Evolutionary conservation across 352 stramenopile species (phyloP), one percentile per base, ranked within the genome.

Genomic region (Phytophthora pistaciae): DNA sequence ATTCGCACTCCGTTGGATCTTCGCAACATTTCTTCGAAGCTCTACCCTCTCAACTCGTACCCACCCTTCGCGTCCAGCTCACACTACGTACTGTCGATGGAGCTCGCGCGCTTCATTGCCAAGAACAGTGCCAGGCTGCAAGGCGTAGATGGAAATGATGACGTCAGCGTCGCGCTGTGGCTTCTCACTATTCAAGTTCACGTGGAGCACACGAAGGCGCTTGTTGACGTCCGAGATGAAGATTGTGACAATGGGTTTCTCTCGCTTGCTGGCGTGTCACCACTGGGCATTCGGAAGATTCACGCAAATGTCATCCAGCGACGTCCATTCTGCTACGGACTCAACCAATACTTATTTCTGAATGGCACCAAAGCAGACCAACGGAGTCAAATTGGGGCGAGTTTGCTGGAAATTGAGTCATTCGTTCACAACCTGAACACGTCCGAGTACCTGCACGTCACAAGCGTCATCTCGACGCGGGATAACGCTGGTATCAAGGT

Each of bases 131-230:
- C 50, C 57, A 65, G 38, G 3, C 27, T 82, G 27, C 56, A 56
- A 14, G 63, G 60, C 16, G 25, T 88, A 3, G 76, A 72, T 4
- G 62, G 52, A 3, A 55, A 88, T 6, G 82, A 91, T 40, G 84
- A 91, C 59, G 78, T 87, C 2, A 83, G 78, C 1, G 60, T 92
- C 29, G 77, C 78, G 14, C 65, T 85, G 8, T 92, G 84, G 84
- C 63, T 90, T 57, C 59, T 87, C 23, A 72, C 54, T 2, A 77
- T 91, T 25, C 73, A 88, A 50, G 80, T 92, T 10, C 74, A 78
- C 16, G 42, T 81, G 42, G 16, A 50, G 16, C 18, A 25, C 42
- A 23, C n/a, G 10, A 23, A 3, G 6, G 42, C n/a, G 18, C 25
- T 50, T 23, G 2, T 16, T 9, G n/a, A 23, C n/a, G 1, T 50